Conservation (phyloP, 139 green algal genomes). For the Chlorella vulgaris region DNA sequence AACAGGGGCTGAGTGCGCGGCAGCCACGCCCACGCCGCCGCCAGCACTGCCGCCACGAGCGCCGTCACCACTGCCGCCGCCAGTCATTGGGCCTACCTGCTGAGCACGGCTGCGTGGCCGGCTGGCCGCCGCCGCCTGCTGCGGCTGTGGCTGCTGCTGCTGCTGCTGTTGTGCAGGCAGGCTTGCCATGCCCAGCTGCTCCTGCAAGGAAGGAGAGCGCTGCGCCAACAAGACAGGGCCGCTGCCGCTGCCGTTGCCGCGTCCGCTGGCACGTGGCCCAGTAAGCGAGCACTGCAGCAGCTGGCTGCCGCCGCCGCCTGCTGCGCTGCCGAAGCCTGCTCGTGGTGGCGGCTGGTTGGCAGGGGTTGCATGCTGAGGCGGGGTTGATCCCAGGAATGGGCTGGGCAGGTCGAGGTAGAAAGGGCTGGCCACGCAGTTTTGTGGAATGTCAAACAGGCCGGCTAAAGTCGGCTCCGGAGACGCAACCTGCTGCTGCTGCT, state of each 20-base stretch:
- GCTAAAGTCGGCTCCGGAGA: no score
- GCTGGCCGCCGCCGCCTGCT: neutral
- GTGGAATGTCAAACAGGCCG: no score
- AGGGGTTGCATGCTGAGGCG: no score
- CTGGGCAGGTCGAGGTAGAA: slow-evolving; percentile 5
- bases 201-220: neutral
- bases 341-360: neutral
- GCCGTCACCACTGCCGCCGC: no score
- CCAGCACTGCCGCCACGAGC: neutral
- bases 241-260: neutral
- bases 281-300: no score
- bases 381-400: slow-evolving; percentile 8
- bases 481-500: no score
- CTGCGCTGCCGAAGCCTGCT: neutral
- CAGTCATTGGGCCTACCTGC: no score
- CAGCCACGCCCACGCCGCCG: neutral
- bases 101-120: neutral
- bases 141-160: no score
- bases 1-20: neutral
- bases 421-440: neutral
- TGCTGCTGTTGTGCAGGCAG: neutral
- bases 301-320: no score
- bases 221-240: neutral
- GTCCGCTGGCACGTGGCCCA: no score
- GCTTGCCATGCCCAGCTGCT: neutral